Percentiles rank a stretch among this genome's conserved stretches.
phyloP scores from a whole-genome alignment of 345 rosid species.

The Corchorus capsularis region DNA sequence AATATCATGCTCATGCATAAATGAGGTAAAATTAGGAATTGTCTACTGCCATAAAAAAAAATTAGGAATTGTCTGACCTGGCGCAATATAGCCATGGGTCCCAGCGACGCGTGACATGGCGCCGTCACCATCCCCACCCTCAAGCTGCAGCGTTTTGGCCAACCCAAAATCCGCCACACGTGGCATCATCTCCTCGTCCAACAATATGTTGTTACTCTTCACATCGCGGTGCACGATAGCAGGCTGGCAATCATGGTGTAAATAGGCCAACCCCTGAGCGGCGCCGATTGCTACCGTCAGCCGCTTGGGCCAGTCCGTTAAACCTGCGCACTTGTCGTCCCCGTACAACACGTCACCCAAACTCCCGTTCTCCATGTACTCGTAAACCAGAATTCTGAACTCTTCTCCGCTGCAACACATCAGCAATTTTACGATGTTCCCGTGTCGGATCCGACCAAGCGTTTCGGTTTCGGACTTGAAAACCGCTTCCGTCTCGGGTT shows the following conservation, averaged over 20 bases:
- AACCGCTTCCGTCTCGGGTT: slow-evolving; percentile 34
- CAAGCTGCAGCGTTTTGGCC: slow-evolving; percentile 55
- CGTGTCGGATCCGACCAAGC: slow-evolving; percentile 62
- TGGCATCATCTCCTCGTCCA: slow-evolving; percentile 64
- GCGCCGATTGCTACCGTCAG: slow-evolving; percentile 56
- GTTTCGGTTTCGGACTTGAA: slow-evolving; percentile 65
- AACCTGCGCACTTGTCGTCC: slow-evolving; percentile 32
- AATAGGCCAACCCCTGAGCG: slow-evolving; percentile 68
- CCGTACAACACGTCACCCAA: slow-evolving; percentile 66
- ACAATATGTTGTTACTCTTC: slow-evolving; percentile 69
- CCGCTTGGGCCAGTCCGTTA: slow-evolving; percentile 52
- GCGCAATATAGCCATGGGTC: slow-evolving; percentile 81
- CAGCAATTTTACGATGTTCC: slow-evolving; percentile 60
- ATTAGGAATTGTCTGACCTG: slow-evolving; percentile 43
- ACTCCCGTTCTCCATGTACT: slow-evolving; percentile 79
- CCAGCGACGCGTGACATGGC: slow-evolving; percentile 63
- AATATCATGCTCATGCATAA: not conserved
- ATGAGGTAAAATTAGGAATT: no score
- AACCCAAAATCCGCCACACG: slow-evolving; percentile 79
- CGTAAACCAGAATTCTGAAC: slow-evolving; percentile 53
- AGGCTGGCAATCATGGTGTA: slow-evolving; percentile 74
- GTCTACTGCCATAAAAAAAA: not conserved
- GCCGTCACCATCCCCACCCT: slow-evolving; percentile 17
- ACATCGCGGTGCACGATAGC: slow-evolving; percentile 79
- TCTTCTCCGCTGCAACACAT: slow-evolving; percentile 53